Percentiles rank a stretch among this genome's conserved stretches.
phyloP scores from a whole-genome alignment of 228 moss, liverwort and hornwort genomes.

The Sphagnum magellanicum region DNA sequence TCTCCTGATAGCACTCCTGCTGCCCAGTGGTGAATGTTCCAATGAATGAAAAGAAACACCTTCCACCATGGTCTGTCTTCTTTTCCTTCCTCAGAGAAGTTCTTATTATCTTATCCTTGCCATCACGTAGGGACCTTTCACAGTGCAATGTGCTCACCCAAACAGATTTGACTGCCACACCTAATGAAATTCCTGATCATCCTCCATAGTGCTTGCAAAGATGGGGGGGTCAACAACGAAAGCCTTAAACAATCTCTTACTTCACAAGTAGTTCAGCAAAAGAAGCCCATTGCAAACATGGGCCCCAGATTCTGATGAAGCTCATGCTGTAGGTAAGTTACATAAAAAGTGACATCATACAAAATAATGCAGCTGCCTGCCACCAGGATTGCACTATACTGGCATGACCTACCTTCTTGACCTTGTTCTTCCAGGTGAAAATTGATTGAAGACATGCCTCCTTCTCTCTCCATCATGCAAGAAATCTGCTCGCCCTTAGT shows the following conservation, averaged over 20 bases:
- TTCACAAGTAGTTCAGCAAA: background rate
- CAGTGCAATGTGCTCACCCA: constrained; percentile 23
- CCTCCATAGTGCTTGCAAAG: background rate
- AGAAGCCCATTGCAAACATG: background rate
- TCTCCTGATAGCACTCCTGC: constrained; percentile 11
- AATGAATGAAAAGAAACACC: constrained; percentile 45
- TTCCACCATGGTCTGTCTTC: constrained; percentile 85
- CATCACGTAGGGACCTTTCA: constrained; percentile 30
- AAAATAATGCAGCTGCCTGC: background rate
- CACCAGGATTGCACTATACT: background rate
- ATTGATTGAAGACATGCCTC: constrained; percentile 59
- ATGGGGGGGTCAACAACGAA: too few species aligned
- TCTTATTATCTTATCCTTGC: constrained; percentile 20
- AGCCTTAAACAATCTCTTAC: background rate
- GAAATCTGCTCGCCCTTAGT: background rate
- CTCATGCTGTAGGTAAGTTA: background rate
- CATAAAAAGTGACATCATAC: background rate
- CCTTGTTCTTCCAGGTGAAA: constrained; percentile 61
- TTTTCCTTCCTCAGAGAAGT: constrained; percentile 17
- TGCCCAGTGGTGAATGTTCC: constrained; percentile 38
- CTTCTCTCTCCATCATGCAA: constrained; percentile 33
- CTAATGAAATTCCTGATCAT: constrained; percentile 3
- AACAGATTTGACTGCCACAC: constrained; percentile 11
- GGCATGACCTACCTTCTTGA: constrained; percentile 25
- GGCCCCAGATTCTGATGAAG: background rate